Percentiles rank a stretch among this genome's conserved stretches.
Evolutionary conservation across 768 basidiomycete species (phyloP).

Genomic region (Tephrocybe sp.): DNA sequence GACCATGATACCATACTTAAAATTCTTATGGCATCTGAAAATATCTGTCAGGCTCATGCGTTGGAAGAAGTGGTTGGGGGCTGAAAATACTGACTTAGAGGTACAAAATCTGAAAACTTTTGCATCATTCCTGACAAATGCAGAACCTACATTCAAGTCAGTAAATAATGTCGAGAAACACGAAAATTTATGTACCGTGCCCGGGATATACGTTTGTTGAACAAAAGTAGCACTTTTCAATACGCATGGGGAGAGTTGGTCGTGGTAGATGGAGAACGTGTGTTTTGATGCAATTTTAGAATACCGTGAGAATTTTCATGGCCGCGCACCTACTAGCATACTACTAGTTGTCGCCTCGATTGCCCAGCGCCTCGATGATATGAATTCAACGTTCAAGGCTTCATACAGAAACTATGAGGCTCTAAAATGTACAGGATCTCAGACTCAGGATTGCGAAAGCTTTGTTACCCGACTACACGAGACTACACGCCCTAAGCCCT

Average conservation of each 20-base stretch:
- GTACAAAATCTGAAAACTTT: conserved; percentile 98
- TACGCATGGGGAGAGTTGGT: conserved; percentile 58
- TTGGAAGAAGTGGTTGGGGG: neutral
- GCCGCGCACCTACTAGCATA: too few relatives aligned
- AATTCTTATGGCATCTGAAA: conserved; percentile 91
- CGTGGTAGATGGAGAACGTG: neutral
- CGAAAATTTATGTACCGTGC: conserved; percentile 60
- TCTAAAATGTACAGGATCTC: too few relatives aligned
- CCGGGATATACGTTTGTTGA: conserved; percentile 96
- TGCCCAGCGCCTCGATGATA: too few relatives aligned
- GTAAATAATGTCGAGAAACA: neutral
- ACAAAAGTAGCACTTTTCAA: conserved; percentile 99
- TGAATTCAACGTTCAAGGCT: too few relatives aligned
- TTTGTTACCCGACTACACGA: too few relatives aligned
- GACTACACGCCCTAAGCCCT: too few relatives aligned
- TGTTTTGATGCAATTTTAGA: neutral
- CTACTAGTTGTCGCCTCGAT: too few relatives aligned
- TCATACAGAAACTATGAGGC: too few relatives aligned
- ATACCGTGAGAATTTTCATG: conserved; percentile 12
- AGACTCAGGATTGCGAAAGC: too few relatives aligned
- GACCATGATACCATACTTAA: conserved; percentile 64
- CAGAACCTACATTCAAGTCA: conserved; percentile 54
- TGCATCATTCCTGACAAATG: conserved; percentile 96
- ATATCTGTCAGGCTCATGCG: neutral
- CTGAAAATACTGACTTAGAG: conserved; percentile 70